Evolutionary conservation across 306 rosid genomes (phyloP), one percentile per base, ranked within the genome.

Genomic region (Macrotyloma uniflorum): DNA sequence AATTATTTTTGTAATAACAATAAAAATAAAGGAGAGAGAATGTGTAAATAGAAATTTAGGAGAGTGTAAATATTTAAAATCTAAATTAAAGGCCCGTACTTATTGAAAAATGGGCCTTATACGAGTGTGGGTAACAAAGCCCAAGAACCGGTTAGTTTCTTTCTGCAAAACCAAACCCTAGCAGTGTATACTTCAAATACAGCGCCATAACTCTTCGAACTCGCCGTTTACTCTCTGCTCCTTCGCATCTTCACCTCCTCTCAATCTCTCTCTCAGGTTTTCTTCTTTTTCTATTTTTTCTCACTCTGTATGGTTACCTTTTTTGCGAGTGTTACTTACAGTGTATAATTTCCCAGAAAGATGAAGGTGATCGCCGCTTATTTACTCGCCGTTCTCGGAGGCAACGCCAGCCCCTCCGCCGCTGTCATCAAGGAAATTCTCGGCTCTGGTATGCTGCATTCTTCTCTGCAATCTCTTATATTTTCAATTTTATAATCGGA

Each of bases 341-440:
- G 6, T 6, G 75, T 26, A 11, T 15, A 74, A 36, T 45, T 70
- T 67, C 0, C 45, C 72, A 59, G 82, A 79, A 85, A 69, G 57
- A 90, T 90, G 94, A 90, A 90, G 91, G 89, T 86, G 6, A 61
- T 90, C 1, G 94, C 91, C 28, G 91, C 91, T 0, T 90, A 90
- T 38, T 65, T 90, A 85, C 75, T 90, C 4, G 91, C 91, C 50
- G 90, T 86, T 2, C 80, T 90, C 42, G 91, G 94, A 15, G 94
- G 94, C 72, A 84, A 88, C 83, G 4, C 62, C 51, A 55, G 35
- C 45, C 94, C 94, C 18, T 85, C 88, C 9, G 63, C 82, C 28
- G 49, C 35, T 3, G 85, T 70, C 49, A 36, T 90, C 79, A 86
- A 88, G 77, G 11, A 43, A 10, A 90, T 90, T 22, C 86, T 90